Base-by-base conservation (phyloP, 75 land plant species). In the Pinus taeda region DNA sequence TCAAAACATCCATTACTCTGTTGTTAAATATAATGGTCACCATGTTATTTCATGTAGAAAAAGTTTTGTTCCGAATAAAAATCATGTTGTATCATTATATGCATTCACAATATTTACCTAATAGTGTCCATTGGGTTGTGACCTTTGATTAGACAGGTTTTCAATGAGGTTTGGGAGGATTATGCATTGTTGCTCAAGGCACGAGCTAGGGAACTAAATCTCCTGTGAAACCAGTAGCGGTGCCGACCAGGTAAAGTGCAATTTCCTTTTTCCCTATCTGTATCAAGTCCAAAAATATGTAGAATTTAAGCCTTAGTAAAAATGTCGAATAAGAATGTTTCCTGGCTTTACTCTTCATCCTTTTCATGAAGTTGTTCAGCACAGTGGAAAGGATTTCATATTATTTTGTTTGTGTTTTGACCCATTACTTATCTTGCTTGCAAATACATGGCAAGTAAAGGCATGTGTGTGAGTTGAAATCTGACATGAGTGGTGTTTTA, bases 381-480 rank as follows among this genome's bases (percentile, higher is more conserved):
- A 49, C 55, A 49, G 55, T 11, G 55, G 11, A 49, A 49, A 49
- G 1, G 1, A 49, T 9, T 49, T 49, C 55, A 49, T 49, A 9
- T 49, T 49, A 49, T 6, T 36, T 67, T 17, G 45, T 67, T 67
- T 67, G 20, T 67, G 18, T 39, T 2, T 8, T 17, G 22, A 6
- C 49, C 22, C 39, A 67, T 67, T 67, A 36, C 71, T 67, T 37
- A 20, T n/a, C 21, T 24, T 69, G 71, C 21, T 45, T 15, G 11
- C 53, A 42, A 39, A 49, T 21, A 39, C 12, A n/a, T 69, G 72
- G 72, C 72, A 69, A 53, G 49, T 69, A 20, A 42, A 69, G 53
- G 55, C 55, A 69, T 11, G 1, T 1, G 22, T 42, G 37, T 69
- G n/a, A 37, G 3, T 6, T 69, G 13, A 69, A 2, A 3, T 42